phyloP scores from a whole-genome alignment of 371 early-diverging fungal species.

The Fennellomyces sp. region DNA sequence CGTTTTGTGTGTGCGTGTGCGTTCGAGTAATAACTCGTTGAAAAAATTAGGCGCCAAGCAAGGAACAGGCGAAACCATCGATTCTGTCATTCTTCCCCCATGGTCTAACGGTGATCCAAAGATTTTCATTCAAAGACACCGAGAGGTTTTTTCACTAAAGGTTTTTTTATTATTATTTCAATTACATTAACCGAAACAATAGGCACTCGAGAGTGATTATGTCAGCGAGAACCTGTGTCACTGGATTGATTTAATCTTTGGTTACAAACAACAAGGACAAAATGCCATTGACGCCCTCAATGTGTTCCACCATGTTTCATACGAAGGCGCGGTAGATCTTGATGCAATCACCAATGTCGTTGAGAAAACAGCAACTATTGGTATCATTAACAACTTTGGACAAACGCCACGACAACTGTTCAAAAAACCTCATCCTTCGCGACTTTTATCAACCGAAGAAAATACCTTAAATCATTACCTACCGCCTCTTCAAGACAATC shows the following conservation, averaged over 20 bases:
- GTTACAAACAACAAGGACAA: constrained; percentile 85
- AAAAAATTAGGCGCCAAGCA: constrained; percentile 54
- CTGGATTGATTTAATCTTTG: constrained; percentile 93
- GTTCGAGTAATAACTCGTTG: background rate
- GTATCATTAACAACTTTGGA: constrained; percentile 95
- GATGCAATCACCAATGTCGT: constrained; percentile 87
- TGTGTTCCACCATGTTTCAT: constrained; percentile 89
- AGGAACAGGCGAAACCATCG: constrained; percentile 75
- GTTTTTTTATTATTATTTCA: background rate
- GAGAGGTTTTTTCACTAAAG: too few species aligned
- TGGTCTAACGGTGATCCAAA: constrained; percentile 88
- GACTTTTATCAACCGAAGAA: constrained; percentile 39
- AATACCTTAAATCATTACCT: too few species aligned
- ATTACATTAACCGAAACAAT: too few species aligned
- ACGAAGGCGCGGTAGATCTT: constrained; percentile 85
- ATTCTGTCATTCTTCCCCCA: constrained; percentile 79
- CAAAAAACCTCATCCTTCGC: constrained; percentile 73
- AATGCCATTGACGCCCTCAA: constrained; percentile 85
- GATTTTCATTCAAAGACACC: constrained; percentile 86
- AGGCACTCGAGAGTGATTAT: constrained; percentile 90
- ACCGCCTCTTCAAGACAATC: constrained; percentile 54
- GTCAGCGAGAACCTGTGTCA: constrained; percentile 83
- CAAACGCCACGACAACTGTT: constrained; percentile 91
- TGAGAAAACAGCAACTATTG: constrained; percentile 89
- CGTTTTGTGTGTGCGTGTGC: background rate